Evolutionary conservation across 1,284 basidiomycete species (phyloP), one percentile per base, ranked within the genome.

Genomic region (Thecaphora thlaspeos): DNA sequence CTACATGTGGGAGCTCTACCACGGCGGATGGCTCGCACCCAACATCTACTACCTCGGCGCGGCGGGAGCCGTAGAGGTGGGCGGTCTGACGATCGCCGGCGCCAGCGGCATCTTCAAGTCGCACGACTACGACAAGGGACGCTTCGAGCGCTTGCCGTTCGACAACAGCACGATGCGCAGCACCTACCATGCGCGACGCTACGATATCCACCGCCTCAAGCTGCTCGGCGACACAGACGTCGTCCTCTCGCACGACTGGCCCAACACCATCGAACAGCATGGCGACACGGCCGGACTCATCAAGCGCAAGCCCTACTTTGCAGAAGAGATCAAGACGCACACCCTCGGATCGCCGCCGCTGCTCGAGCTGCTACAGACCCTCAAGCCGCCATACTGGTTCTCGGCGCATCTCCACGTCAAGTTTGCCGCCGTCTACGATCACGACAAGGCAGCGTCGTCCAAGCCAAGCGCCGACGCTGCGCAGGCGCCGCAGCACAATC

Each of bases 181-280:
- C 64, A 86, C 90, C 42, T 98, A 98, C 74, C 94, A 99, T 75
- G 87, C 89, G 32, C 86, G 95, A 37, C 85, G 90, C 76, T 96
- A 87, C 79, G 89, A 88, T 64, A 83, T 96, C 18, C 82, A 84
- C 30, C 86, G 88, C 51, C 81, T 97, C 8, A 88, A 88, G 28
- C 84, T 91, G 48, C 88, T 93, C 41, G n/a, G 36, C 14, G 19
- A 80, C 22, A 14, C 47, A 1, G 81, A 87, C 38, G 83, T 97
- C 28, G 89, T 96, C 79, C 81, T 98, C 19, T 95, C 91, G 1
- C 95, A 98, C 77, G 94, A 98, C 80, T 98, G 94, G 95, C 95
- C 95, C 0, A 84, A 86, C 43, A 84, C 83, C 1, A 93, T 98
- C 60, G 90, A 88, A 54, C 85, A 86, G 19, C 83, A 90, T 66